phyloP scores from a whole-genome alignment of 2,329 filamentous ascomycete species.

The Zymoseptoria passerinii region DNA sequence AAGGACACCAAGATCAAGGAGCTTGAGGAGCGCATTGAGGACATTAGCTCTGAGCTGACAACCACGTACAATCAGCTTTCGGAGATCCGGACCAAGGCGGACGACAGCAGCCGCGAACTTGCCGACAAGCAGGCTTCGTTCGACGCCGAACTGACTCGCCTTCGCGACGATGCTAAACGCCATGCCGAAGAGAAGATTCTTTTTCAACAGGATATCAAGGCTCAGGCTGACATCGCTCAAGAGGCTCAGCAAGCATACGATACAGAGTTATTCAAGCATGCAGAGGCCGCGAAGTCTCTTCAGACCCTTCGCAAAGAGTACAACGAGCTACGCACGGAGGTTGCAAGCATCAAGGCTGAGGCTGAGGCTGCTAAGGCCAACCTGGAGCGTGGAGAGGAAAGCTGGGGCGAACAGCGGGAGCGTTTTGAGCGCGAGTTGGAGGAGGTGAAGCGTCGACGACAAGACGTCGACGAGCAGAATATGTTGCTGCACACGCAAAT shows the following conservation, averaged over 20 bases:
- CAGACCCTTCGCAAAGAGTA: slow-evolving; percentile 71
- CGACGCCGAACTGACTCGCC: slow-evolving; percentile 67
- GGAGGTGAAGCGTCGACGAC: slow-evolving; percentile 69
- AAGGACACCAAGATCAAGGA: slow-evolving; percentile 76
- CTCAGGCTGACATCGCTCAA: slow-evolving; percentile 86
- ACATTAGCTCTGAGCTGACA: slow-evolving; percentile 72
- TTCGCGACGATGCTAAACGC: slow-evolving; percentile 77
- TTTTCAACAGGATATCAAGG: slow-evolving; percentile 84
- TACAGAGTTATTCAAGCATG: slow-evolving; percentile 86
- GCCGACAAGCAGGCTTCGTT: slow-evolving; percentile 76
- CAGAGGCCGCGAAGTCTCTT: slow-evolving; percentile 80
- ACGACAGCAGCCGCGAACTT: slow-evolving; percentile 59
- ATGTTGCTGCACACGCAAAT: slow-evolving; percentile 82
- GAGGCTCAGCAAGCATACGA: slow-evolving; percentile 95
- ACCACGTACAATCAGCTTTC: slow-evolving; percentile 77
- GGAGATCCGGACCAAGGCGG: slow-evolving; percentile 68
- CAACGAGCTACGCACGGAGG: slow-evolving; percentile 72
- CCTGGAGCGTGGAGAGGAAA: slow-evolving; percentile 71
- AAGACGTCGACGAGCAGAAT: slow-evolving; percentile 84
- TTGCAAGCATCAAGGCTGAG: slow-evolving; percentile 66
- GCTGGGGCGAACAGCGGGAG: slow-evolving; percentile 75
- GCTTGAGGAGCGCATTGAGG: slow-evolving; percentile 73
- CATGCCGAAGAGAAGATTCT: slow-evolving; percentile 72
- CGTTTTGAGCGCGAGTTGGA: slow-evolving; percentile 75
- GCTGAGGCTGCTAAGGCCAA: slow-evolving; percentile 77